Base-by-base conservation (phyloP, 1,284 basidiomycete species). In the Tremellales sp. region DNA sequence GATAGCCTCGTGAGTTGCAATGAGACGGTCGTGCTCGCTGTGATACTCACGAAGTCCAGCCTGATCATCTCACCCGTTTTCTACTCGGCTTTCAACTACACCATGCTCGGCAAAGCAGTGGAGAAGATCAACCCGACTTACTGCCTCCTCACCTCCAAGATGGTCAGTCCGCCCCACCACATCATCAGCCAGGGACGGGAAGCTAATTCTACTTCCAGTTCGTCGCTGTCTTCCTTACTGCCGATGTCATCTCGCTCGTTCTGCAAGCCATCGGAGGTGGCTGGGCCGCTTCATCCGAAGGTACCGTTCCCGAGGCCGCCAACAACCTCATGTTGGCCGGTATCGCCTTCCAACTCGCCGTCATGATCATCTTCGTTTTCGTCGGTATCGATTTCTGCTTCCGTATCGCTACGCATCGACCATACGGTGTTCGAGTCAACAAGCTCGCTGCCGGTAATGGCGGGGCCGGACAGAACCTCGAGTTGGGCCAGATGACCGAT, bases 181-280 rank as follows among this genome's bases (percentile, higher is more conserved):
- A n/a, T n/a, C 29, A 8, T 31, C 13, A n/a, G 5, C 19, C 33
- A 36, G 13, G 15, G 19, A 36, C 33, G 15, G 8, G 29, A 31
- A 8, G n/a, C 8, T 31, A 31, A 31, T 8, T 15, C 15, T 8
- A 31, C 29, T 8, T 21, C 11, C 29, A 54, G 50, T 72, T 75
- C 57, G 61, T 75, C 17, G 58, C 67, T 51, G 45, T 67, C 41
- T 76, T 76, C 48, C 51, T 75, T 43, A 48, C 55, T 11, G 70
- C 66, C 46, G 75, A 76, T 51, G 39, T 75, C 33, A 54, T 74
- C 43, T 69, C 70, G 1, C 62, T 77, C 22, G 58, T 73, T 45
- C 62, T 77, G 7, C 72, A 77, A 53, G 72, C 69, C 2, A 56
- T 73, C 17, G 76, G 76, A 2, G 76, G 74, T 12, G 75, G 70